A percentile compares a stretch with the other conserved stretches of the same genome.
phyloP scores from a whole-genome alignment of 1,139 yeast species.

The Kodamaea plutei region DNA sequence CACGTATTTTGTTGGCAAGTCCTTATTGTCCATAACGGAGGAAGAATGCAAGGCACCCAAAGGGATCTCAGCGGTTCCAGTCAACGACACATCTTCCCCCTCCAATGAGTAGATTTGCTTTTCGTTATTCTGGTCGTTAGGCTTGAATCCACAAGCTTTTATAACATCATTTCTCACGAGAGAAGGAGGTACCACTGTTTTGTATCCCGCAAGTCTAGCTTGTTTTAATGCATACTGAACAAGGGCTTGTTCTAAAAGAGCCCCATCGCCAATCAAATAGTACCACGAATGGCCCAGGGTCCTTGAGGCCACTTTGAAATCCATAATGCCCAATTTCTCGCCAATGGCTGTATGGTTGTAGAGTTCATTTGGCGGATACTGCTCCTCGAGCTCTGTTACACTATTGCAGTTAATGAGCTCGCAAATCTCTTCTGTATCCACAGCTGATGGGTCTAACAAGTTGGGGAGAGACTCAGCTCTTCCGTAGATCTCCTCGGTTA shows the following conservation, averaged over 20 bases:
- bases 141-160: constrained; percentile 91
- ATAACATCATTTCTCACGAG: constrained; percentile 76
- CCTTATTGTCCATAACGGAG: constrained; percentile 19
- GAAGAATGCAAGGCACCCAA: constrained; percentile 68
- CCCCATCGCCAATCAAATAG: constrained; percentile 82
- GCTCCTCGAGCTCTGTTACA: constrained; percentile 19
- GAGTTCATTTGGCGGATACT: constrained; percentile 16
- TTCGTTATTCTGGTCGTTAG: constrained; percentile 84
- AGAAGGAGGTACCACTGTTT: constrained; percentile 77
- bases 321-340: constrained; percentile 56
- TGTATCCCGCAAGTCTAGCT: constrained; percentile 68
- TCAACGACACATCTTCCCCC: constrained; percentile 54
- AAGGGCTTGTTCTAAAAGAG: constrained; percentile 83
- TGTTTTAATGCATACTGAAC: constrained; percentile 68
- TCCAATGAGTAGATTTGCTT: constrained; percentile 73
- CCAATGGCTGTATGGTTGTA: constrained; percentile 69
- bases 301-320: constrained; percentile 66
- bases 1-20: constrained; percentile 57
- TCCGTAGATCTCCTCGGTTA: constrained; percentile 27
- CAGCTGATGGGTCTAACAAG: constrained; percentile 48
- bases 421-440: constrained; percentile 32
- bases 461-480: constrained; percentile 66
- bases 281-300: constrained; percentile 90
- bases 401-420: constrained; percentile 45
- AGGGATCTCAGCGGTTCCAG: constrained; percentile 96